These are phyloP conservation scores for Diversispora eburnea DNA, from an alignment of 192 early-diverging fungal species.

Conservation along the genomic window DNA sequence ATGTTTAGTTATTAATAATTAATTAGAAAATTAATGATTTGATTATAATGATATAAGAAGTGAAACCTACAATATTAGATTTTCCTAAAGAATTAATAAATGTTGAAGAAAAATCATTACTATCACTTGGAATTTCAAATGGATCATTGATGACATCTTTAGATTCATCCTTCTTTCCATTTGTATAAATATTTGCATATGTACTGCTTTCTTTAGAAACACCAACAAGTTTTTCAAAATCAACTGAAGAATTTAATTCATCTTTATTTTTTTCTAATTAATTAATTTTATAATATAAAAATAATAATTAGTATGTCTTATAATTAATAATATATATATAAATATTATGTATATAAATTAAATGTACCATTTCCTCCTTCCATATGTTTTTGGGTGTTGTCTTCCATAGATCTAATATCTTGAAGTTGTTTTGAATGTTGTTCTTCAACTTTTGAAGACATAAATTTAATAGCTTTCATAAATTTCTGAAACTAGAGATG, in stretches of 20 bases:
- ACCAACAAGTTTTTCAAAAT: slow-evolving; percentile 25
- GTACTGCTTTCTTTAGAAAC: not conserved
- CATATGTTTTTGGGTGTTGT: slow-evolving; percentile 40
- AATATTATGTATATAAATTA: not conserved
- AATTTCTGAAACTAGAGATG: slow-evolving; percentile 56
- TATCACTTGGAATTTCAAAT: not conserved
- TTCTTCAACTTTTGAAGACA: slow-evolving; percentile 55
- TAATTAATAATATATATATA: not conserved
- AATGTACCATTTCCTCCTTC: slow-evolving; percentile 16
- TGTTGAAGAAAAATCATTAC: not conserved
- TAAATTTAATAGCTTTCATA: slow-evolving; percentile 53
- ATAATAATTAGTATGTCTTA: not conserved
- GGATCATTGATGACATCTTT: not conserved
- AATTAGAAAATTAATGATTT: too few species aligned
- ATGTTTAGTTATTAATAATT: too few species aligned
- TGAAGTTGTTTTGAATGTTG: slow-evolving; percentile 61
- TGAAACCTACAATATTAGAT: too few species aligned
- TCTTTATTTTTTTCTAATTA: slow-evolving; percentile 6
- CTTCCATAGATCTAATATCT: slow-evolving; percentile 50
- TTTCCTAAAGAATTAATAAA: too few species aligned
- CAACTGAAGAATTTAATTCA: not conserved
- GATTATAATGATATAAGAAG: too few species aligned
- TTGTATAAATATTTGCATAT: not conserved
- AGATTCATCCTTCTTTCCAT: not conserved
- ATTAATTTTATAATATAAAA: not conserved